phyloP scores from a whole-genome alignment of 2,329 filamentous ascomycete genomes.

The Botrytis deweyae region DNA sequence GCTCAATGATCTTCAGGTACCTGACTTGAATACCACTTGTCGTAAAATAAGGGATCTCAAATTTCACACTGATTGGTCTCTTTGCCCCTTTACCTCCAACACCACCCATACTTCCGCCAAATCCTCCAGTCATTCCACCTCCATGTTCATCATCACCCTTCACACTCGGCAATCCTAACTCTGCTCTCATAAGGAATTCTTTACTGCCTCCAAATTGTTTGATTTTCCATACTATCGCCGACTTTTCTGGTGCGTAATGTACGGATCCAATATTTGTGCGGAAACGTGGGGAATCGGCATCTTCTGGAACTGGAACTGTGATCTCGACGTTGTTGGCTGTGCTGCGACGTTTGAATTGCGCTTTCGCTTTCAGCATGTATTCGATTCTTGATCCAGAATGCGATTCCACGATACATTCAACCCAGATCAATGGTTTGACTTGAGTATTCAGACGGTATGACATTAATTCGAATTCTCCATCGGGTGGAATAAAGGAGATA shows the following conservation, averaged over 20 bases:
- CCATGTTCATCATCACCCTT: conserved; percentile 93
- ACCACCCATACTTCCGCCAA: conserved; percentile 95
- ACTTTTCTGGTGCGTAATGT: conserved; percentile 96
- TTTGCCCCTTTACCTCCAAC: conserved; percentile 84
- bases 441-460: conserved; percentile 98
- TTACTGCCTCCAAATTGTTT: conserved; percentile 99
- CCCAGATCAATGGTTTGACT: conserved; percentile 98
- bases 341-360: conserved; percentile 96
- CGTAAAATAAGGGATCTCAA: conserved; percentile 99
- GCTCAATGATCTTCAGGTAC: conserved; percentile 98
- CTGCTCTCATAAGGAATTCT: conserved; percentile 97
- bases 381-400: conserved; percentile 95
- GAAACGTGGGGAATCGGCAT: conserved; percentile 94
- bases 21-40: conserved; percentile 97
- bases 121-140: conserved; percentile 96
- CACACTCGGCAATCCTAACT: conserved; percentile 90
- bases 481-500: conserved; percentile 97
- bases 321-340: conserved; percentile 99
- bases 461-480: conserved; percentile 99
- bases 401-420: conserved; percentile 94
- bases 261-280: conserved; percentile 96
- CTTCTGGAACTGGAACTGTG: conserved; percentile 92
- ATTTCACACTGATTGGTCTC: conserved; percentile 97
- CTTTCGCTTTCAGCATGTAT: conserved; percentile 98
- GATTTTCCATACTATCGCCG: conserved; percentile 99